A percentile compares a stretch with the other conserved stretches of the same genome.
Conservation (phyloP, 2,329 filamentous ascomycete genomes). For the Aspergillus hiratsukae region DNA sequence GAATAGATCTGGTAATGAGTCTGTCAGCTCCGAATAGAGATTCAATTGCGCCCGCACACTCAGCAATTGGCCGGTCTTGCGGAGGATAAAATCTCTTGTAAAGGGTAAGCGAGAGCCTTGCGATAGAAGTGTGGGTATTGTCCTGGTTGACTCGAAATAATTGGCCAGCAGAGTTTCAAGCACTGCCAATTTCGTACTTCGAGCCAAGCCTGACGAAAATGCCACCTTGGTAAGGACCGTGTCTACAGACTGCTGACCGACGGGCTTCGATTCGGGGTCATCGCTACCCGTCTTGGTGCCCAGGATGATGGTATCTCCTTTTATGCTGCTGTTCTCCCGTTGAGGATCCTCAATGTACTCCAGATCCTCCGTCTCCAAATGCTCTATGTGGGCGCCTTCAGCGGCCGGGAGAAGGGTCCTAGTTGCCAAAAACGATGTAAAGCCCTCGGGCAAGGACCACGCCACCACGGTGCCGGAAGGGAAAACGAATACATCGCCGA, state of each 20-base stretch:
- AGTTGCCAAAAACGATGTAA: slow-evolving; percentile 66
- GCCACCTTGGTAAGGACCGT: slow-evolving; percentile 87
- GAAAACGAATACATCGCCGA: slow-evolving; percentile 91
- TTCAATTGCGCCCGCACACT: slow-evolving; percentile 88
- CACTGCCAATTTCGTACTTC: slow-evolving; percentile 89
- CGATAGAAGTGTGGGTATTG: slow-evolving; percentile 74
- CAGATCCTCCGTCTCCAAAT: slow-evolving; percentile 81
- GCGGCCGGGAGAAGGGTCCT: slow-evolving; percentile 71
- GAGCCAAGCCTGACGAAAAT: slow-evolving; percentile 88
- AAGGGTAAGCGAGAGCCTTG: slow-evolving; percentile 60
- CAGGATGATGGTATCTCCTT: slow-evolving; percentile 82
- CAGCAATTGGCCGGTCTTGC: slow-evolving; percentile 89
- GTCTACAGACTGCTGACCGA: slow-evolving; percentile 44
- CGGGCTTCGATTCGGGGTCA: slow-evolving; percentile 16
- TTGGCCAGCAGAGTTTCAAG: slow-evolving; percentile 75
- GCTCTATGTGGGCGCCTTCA: slow-evolving; percentile 64
- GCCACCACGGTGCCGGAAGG: slow-evolving; percentile 89
- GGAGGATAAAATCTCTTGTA: slow-evolving; percentile 73
- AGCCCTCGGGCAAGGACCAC: slow-evolving; percentile 77
- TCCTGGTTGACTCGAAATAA: slow-evolving; percentile 82
- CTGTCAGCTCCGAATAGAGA: slow-evolving; percentile 93
- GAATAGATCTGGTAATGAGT: slow-evolving; percentile 91
- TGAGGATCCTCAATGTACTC: slow-evolving; percentile 75
- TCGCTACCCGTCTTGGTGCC: slow-evolving; percentile 60
- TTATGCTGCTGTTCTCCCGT: slow-evolving; percentile 70